Evolutionary conservation across 202 grass and related monocot species (phyloP).

Genomic region (Panicum hallii): DNA sequence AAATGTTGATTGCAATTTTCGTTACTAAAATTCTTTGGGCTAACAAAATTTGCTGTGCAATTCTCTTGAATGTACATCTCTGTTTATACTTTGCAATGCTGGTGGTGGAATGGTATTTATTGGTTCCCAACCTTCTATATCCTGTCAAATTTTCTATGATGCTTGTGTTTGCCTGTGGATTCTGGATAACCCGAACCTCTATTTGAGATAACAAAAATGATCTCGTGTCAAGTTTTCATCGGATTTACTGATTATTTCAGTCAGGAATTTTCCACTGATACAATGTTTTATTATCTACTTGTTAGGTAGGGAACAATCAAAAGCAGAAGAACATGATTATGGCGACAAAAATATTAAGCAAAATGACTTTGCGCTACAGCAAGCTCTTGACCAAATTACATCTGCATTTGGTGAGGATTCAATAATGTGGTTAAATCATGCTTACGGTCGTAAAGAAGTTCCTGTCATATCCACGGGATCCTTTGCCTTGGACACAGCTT

Average conservation of each 20-base stretch:
- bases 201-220: not conserved
- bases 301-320: conserved; percentile 50
- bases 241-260: not conserved
- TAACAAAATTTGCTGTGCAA: not conserved
- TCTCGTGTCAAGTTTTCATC: not conserved
- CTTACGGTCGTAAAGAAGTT: conserved; percentile 56
- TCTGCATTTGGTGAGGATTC: conserved; percentile 72
- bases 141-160: not conserved
- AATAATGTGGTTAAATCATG: conserved; percentile 79
- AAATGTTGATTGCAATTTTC: not conserved
- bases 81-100: conserved; percentile 3
- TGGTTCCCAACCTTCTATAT: not conserved
- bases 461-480: conserved; percentile 80
- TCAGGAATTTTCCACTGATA: not conserved
- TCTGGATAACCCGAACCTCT: not conserved
- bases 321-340: conserved; percentile 42
- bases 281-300: not conserved
- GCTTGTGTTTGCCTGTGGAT: not conserved
- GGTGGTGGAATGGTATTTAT: not conserved
- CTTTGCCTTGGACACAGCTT: conserved; percentile 70
- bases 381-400: conserved; percentile 81
- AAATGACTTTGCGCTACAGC: conserved; percentile 64
- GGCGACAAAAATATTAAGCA: conserved; percentile 47
- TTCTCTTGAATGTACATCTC: not conserved
- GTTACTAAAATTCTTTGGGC: not conserved